Conservation (phyloP, 2,329 filamentous ascomycete genomes). For the Tolypocladium tropicale region DNA sequence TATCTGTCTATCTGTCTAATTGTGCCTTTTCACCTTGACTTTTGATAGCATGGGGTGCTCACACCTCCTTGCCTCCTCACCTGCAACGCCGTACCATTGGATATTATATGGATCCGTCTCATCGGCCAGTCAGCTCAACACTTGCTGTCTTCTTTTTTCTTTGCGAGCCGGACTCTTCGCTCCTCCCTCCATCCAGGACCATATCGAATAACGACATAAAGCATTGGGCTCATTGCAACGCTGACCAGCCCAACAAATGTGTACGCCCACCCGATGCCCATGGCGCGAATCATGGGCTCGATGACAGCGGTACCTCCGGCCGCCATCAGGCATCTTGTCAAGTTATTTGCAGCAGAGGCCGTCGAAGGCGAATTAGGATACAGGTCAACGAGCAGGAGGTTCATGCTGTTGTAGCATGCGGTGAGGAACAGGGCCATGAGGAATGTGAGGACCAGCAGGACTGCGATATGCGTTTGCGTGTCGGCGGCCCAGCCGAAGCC, state of each 20-base stretch:
- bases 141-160: not conserved
- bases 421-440: not conserved
- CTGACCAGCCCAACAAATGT: not conserved
- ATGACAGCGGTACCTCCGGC: not conserved
- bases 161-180: not conserved
- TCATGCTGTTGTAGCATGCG: not conserved
- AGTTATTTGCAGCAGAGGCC: not conserved
- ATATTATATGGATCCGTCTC: not conserved
- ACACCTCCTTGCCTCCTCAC: too few species aligned
- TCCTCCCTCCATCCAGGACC: not conserved
- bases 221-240: not conserved
- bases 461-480: not conserved
- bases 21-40: not conserved
- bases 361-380: not conserved
- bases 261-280: not conserved
- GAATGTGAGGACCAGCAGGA: not conserved
- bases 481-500: not conserved
- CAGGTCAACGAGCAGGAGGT: not conserved
- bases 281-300: not conserved
- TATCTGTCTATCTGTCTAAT: not conserved
- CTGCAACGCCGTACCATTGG: too few species aligned
- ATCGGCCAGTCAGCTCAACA: not conserved
- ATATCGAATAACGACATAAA: not conserved
- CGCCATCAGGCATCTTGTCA: slow-evolving; percentile 1
- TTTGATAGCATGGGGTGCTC: too few species aligned